phyloP scores from a whole-genome alignment of 192 early-diverging fungal species.

The Diversispora epigaea region DNA sequence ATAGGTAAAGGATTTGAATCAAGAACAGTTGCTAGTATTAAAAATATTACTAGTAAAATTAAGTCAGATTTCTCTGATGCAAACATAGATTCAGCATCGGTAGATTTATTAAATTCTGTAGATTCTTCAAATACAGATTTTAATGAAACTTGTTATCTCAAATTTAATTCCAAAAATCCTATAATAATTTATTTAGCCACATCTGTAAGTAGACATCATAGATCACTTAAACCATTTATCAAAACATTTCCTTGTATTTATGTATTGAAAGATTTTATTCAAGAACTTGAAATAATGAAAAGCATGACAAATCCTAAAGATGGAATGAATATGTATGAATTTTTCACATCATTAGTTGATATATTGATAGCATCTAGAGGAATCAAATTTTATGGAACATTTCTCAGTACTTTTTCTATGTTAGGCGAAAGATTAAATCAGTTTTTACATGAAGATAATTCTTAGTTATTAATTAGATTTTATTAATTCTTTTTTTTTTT shows the following conservation, averaged over 20 bases:
- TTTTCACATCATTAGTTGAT: conserved; percentile 57
- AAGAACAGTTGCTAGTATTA: no score
- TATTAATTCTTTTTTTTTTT: no score
- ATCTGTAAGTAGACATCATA: conserved; percentile 37
- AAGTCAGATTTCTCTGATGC: no score
- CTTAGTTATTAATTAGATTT: no score
- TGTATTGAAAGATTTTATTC: conserved; percentile 50
- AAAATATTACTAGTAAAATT: no score
- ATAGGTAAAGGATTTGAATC: conserved; percentile 52
- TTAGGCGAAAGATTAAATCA: not conserved
- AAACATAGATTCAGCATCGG: no score
- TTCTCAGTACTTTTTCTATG: conserved; percentile 50
- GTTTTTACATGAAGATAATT: no score
- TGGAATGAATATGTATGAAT: conserved; percentile 45
- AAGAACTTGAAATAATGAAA: conserved; percentile 36
- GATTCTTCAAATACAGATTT: no score
- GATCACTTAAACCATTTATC: not conserved
- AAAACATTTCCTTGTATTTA: conserved; percentile 50
- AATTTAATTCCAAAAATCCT: not conserved
- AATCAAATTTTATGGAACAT: conserved; percentile 49
- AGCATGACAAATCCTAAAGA: conserved; percentile 41
- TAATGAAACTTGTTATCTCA: no score
- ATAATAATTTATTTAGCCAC: conserved; percentile 46
- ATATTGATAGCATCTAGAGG: conserved; percentile 54
- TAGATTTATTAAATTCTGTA: no score